Base-by-base conservation (phyloP, 2,329 filamentous ascomycete genomes). In the Alternaria incomplexa region DNA sequence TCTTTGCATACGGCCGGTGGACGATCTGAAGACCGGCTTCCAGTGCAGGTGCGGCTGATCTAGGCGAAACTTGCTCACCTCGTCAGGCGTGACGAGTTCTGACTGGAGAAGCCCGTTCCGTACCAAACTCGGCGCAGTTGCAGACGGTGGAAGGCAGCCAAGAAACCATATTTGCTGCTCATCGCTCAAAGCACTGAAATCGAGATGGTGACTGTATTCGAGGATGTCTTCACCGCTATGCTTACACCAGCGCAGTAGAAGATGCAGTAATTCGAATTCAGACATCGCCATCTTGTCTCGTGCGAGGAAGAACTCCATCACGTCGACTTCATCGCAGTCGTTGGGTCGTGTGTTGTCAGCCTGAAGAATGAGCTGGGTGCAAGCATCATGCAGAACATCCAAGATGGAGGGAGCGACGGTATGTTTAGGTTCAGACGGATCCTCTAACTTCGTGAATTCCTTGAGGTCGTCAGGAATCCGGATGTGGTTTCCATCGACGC, bases 401-500 rank as follows among this genome's bases (percentile, higher is more conserved):
- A 83, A 73, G 17, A 83, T 76, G 54, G 82, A 82, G 1, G 71
- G 69, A 12, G 66, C 55, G 0, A 62, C 65, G 4, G 67, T 58
- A 5, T 65, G 25, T 12, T 62, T 28, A 11, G 69, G 65, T 20
- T 67, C 57, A 2, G 78, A 79, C 15, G 75, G 68, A 26, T 68
- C 65, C 55, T 66, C 65, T 4, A 66, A 46, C 12, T 32, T 55
- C 32, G 30, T 45, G 40, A 61, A 53, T 13, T 23, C 43, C 75
- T 79, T 69, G 0, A 82, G 73, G 25, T 74, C 71, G 20, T 67
- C 59, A 1, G 81, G 80, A 28, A 82, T 66, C 51, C 69, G 77
- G 56, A 83, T 80, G 9, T 73, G 70, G 56, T 82, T 82, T 0
- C 80, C 81, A 61, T 83, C 81, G 8, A 83, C 81, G 55, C 80